A percentile compares a stretch with the other conserved stretches of the same genome.
Conservation (phyloP, 2,329 filamentous ascomycete genomes). For the Catunica adiposa region DNA sequence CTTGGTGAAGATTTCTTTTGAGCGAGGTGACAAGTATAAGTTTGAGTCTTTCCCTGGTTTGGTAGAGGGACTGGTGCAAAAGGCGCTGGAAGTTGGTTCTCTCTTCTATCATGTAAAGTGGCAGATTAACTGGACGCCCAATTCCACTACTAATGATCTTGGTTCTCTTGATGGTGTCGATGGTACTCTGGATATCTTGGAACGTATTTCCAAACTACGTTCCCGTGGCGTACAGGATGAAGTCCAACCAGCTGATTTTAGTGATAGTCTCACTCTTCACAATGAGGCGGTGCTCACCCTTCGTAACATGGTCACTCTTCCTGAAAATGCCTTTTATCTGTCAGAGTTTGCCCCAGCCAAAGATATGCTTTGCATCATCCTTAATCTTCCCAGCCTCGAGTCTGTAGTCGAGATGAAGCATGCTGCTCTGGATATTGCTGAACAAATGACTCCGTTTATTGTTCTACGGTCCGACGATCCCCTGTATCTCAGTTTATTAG, state of each 20-base stretch:
- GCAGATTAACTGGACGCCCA: slow-evolving; percentile 51
- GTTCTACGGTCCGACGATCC: slow-evolving; percentile 55
- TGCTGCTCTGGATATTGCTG: slow-evolving; percentile 77
- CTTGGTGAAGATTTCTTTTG: slow-evolving; percentile 85
- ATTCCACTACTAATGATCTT: slow-evolving; percentile 32
- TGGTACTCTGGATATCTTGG: slow-evolving; percentile 40
- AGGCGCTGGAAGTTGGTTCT: slow-evolving; percentile 59
- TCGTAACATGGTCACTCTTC: slow-evolving; percentile 88
- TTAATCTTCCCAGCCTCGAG: slow-evolving; percentile 59
- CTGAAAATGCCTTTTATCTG: slow-evolving; percentile 73
- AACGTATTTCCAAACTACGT: slow-evolving; percentile 49
- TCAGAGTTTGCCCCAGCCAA: slow-evolving; percentile 58
- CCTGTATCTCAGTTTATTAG: slow-evolving; percentile 59
- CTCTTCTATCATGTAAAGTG: slow-evolving; percentile 73
- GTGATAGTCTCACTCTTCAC: slow-evolving; percentile 55
- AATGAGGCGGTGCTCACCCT: slow-evolving; percentile 78
- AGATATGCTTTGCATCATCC: slow-evolving; percentile 66
- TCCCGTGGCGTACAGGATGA: slow-evolving; percentile 46
- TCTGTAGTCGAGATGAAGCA: slow-evolving; percentile 72
- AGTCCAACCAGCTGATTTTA: slow-evolving; percentile 54
- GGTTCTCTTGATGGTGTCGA: slow-evolving; percentile 28
- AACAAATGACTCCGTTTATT: slow-evolving; percentile 75
- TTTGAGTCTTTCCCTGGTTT: slow-evolving; percentile 84
- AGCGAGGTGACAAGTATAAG: slow-evolving; percentile 87
- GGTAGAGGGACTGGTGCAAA: slow-evolving; percentile 74